Conservation (phyloP, 108 stramenopile genomes). For the Nitzschia sp. region DNA sequence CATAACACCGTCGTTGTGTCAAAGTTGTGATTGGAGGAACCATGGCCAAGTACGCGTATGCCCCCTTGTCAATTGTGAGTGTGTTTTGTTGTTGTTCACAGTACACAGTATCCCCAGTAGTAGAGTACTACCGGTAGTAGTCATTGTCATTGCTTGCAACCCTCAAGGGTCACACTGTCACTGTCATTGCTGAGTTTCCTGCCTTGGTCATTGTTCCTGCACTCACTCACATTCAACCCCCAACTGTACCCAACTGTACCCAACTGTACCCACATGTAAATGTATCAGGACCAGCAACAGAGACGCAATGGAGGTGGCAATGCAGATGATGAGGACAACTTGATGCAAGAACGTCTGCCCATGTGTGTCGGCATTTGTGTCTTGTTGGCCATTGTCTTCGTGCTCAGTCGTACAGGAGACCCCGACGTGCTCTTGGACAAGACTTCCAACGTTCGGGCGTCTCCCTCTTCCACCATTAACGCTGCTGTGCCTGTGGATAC, state of each 20-base stretch:
- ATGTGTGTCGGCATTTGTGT: slow-evolving; percentile 85
- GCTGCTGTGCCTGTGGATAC: slow-evolving; percentile 7
- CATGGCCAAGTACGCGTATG: slow-evolving; percentile 90
- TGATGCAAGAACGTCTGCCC: slow-evolving; percentile 85
- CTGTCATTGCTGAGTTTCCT: too few species aligned
- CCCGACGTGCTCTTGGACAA: slow-evolving; percentile 26
- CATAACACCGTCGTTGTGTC: too few species aligned
- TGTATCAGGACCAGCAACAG: slow-evolving; percentile 40
- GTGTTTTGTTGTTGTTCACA: too few species aligned
- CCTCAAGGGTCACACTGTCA: too few species aligned
- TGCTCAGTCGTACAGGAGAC: slow-evolving; percentile 73
- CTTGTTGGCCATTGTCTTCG: slow-evolving; percentile 84
- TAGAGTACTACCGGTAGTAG: too few species aligned
- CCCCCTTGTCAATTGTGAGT: slow-evolving; percentile 82
- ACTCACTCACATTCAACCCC: too few species aligned
- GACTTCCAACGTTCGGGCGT: neutral
- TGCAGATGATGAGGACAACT: slow-evolving; percentile 49
- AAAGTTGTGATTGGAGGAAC: neutral
- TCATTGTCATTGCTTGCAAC: neutral
- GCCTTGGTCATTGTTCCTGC: too few species aligned
- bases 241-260: too few species aligned
- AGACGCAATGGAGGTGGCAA: slow-evolving; percentile 9
- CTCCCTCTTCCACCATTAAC: slow-evolving; percentile 1
- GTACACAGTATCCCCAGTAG: too few species aligned
- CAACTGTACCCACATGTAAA: too few species aligned